phyloP scores from a whole-genome alignment of 768 basidiomycete genomes.

The Pseudohyphozyma bogoriensis region DNA sequence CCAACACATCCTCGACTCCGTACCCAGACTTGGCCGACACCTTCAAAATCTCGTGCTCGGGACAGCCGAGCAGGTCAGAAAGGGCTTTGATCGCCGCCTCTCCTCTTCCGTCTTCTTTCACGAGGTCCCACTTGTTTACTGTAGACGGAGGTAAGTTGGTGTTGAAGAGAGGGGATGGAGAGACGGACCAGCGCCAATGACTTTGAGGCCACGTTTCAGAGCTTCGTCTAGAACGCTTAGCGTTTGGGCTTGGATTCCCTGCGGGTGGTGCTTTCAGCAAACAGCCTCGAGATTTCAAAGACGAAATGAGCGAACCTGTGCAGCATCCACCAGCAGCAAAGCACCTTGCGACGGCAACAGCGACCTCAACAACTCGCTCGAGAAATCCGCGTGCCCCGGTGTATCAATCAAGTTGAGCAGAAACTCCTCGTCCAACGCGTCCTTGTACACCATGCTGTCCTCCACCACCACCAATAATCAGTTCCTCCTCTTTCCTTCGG shows the following conservation, averaged over 20 bases:
- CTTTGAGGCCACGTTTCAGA: conserved; percentile 59
- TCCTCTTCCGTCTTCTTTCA: conserved; percentile 24
- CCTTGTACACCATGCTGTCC: conserved; percentile 71
- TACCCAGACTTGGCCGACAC: conserved; percentile 89
- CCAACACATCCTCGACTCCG: conserved; percentile 66
- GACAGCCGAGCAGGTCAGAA: conserved; percentile 21
- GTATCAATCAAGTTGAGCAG: conserved; percentile 94
- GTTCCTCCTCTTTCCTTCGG: no score
- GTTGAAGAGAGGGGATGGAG: conserved; percentile 33
- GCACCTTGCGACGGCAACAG: conserved; percentile 91
- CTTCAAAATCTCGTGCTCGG: conserved; percentile 45
- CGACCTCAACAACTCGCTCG: conserved; percentile 90
- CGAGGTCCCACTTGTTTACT: conserved; percentile 31
- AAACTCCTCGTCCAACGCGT: conserved; percentile 47
- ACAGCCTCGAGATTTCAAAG: no score
- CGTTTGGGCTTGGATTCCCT: conserved; percentile 90
- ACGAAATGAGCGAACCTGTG: conserved; percentile 6
- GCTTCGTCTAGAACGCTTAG: conserved; percentile 90
- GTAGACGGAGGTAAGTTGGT: background rate
- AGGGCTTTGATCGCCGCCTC: conserved; percentile 19
- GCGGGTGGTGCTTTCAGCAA: conserved; percentile 37
- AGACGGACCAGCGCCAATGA: conserved; percentile 42
- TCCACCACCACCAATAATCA: no score
- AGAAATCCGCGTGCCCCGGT: conserved; percentile 95
- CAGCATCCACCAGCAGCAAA: conserved; percentile 63